A percentile compares a stretch with the other conserved stretches of the same genome.
Evolutionary conservation across 2,329 filamentous ascomycete genomes (phyloP).

Genomic region (Fusarium pseudoanthophilum): DNA sequence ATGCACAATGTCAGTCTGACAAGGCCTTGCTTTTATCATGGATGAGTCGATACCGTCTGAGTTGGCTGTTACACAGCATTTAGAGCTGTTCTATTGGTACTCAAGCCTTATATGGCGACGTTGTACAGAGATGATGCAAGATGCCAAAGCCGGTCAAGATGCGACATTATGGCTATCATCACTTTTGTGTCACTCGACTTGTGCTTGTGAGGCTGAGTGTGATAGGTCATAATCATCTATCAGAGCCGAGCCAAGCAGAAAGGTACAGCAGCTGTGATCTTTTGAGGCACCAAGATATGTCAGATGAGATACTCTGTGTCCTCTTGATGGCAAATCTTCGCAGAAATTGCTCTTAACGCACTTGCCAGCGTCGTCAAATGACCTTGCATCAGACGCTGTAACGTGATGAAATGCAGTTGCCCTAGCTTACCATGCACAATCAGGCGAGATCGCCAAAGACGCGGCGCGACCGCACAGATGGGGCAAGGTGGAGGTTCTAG

Average conservation of each 20-base stretch:
- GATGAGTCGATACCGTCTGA: slow-evolving; percentile 12
- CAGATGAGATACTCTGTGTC: neutral
- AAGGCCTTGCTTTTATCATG: slow-evolving; percentile 18
- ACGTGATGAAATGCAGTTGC: slow-evolving; percentile 36
- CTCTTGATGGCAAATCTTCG: neutral
- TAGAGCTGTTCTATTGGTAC: neutral
- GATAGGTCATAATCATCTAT: neutral
- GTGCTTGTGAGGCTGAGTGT: neutral
- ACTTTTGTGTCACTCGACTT: slow-evolving; percentile 1
- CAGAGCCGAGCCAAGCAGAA: neutral
- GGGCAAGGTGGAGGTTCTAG: slow-evolving; percentile 35
- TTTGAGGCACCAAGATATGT: neutral
- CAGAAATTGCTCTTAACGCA: neutral
- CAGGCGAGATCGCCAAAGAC: slow-evolving; percentile 43
- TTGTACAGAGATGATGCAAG: slow-evolving; percentile 37
- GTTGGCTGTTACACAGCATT: slow-evolving; percentile 29
- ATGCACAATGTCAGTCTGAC: slow-evolving; percentile 8
- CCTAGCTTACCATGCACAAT: slow-evolving; percentile 36
- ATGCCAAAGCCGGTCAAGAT: slow-evolving; percentile 6
- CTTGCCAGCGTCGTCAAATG: neutral
- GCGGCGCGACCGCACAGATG: slow-evolving; percentile 40
- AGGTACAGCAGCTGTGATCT: neutral
- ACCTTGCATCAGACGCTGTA: slow-evolving; percentile 15
- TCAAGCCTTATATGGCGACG: slow-evolving; percentile 24
- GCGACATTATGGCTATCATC: slow-evolving; percentile 26